phyloP scores from a whole-genome alignment of 2,329 filamentous ascomycete genomes.

The Aspergillus novoparasiticus region DNA sequence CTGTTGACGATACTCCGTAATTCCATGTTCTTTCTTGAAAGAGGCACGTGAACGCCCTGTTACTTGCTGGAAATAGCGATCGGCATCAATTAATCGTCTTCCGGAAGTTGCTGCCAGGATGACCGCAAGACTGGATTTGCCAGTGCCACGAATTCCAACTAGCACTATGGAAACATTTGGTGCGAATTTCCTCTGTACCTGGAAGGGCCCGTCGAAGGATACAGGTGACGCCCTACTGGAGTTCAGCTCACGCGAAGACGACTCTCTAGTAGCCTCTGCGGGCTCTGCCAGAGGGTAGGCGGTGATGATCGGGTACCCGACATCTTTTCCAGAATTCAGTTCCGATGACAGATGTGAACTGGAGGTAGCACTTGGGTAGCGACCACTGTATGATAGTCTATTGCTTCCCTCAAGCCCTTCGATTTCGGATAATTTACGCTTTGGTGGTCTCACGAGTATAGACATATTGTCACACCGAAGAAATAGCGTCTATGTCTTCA shows the following conservation, averaged over 20 bases:
- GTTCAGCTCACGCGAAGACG: slow-evolving; percentile 30
- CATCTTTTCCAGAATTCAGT: not conserved
- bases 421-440: slow-evolving; percentile 34
- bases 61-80: slow-evolving; percentile 66
- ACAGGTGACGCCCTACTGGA: slow-evolving; percentile 32
- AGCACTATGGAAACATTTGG: slow-evolving; percentile 71
- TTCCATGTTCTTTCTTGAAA: slow-evolving; percentile 66
- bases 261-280: slow-evolving; percentile 22
- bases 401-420: slow-evolving; percentile 18
- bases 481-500: not conserved
- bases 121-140: slow-evolving; percentile 74
- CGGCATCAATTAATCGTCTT: slow-evolving; percentile 68
- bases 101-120: slow-evolving; percentile 73
- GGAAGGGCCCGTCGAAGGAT: slow-evolving; percentile 27
- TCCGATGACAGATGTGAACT: not conserved
- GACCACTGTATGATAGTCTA: slow-evolving; percentile 3
- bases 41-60: slow-evolving; percentile 63
- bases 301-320: not conserved
- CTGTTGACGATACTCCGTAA: slow-evolving; percentile 62
- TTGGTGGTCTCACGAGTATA: slow-evolving; percentile 33
- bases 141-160: slow-evolving; percentile 71
- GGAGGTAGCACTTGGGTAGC: not conserved
- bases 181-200: slow-evolving; percentile 49
- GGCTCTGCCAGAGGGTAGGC: slow-evolving; percentile 23
- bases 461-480: slow-evolving; percentile 29